Base-by-base conservation (phyloP, 2,329 filamentous ascomycete species). In the Penicillium sp. region DNA sequence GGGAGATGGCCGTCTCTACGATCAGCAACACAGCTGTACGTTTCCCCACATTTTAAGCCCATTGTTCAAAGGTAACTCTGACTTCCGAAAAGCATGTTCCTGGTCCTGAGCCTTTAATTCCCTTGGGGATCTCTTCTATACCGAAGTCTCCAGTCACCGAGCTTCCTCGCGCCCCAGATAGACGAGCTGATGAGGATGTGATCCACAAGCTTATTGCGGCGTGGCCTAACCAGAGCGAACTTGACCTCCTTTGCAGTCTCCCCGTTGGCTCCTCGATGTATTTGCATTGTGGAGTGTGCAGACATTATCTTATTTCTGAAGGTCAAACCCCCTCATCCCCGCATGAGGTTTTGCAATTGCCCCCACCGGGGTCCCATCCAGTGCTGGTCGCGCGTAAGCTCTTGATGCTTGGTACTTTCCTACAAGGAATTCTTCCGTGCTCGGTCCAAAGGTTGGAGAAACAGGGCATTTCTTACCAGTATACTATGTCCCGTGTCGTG, bases 321-420 rank as follows among this genome's bases (percentile, higher is more conserved):
- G 17, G n/a, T 14, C 10, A 15, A 11, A 22, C 25, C n/a, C 35
- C 35, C 12, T 39, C 20, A 55, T 60, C 57, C 5, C 66, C 73
- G 15, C 71, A 59, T 7, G 74, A 71, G 2, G 59, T 80, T 14
- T 68, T 82, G 12, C 67, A 72, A 35, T 57, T 75, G 25, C 81
- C 77, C 1, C 69, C 72, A 1, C 59, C 61, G 15, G 72, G 67
- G 0, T 78, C 75, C 34, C 83, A 85, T 63, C 83, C 83, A 0
- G 74, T 81, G 2, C 62, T 84, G 6, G 72, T 85, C 1, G 82
- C 82, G 1, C 79, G 77, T 52, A 77, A 77, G 6, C 74, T 85
- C 15, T 71, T 85, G 5, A 76, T 82, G 37, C 68, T 84, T 6
- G 75, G 75, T 1, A 73, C 79, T 14, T 82, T 77, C 58, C 71